These are phyloP conservation scores for Naematelia aurantialba DNA, from an alignment of 768 basidiomycete species.

Conservation along the genomic window DNA sequence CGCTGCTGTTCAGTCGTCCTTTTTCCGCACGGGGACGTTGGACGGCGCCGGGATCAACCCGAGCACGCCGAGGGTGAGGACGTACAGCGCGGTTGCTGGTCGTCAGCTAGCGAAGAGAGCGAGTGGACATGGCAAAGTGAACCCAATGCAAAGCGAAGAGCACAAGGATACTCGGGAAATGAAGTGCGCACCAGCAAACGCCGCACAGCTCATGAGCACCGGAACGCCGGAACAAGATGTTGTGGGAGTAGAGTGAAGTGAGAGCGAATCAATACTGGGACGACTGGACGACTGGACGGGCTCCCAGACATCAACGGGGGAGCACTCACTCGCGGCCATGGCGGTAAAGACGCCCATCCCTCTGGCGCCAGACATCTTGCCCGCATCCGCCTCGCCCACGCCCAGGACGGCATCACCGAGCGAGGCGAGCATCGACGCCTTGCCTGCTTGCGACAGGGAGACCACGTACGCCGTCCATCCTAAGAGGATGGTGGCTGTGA, in stretches of 20 bases:
- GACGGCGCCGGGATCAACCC: constrained; percentile 43
- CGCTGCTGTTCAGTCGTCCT: constrained; percentile 12
- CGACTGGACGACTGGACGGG: too few relatives aligned
- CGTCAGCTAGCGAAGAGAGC: not conserved
- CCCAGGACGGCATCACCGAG: constrained; percentile 27
- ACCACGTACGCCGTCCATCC: constrained; percentile 42
- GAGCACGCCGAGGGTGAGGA: constrained; percentile 39
- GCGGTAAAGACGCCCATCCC: constrained; percentile 31
- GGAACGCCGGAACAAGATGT: too few relatives aligned
- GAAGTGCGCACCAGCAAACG: too few relatives aligned
- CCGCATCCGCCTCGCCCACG: constrained; percentile 16
- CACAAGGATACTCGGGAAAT: not conserved
- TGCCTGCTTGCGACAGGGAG: constrained; percentile 39
- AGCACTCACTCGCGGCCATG: constrained; percentile 34
- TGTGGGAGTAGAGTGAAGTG: too few relatives aligned
- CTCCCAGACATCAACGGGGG: too few relatives aligned
- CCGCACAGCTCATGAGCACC: not conserved
- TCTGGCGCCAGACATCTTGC: constrained; percentile 11
- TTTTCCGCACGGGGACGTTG: constrained; percentile 29
- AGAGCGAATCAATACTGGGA: too few relatives aligned
- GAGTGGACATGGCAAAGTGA: not conserved
- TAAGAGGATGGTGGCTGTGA: constrained; percentile 40
- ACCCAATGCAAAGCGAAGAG: not conserved
- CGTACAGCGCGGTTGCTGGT: constrained; percentile 43
- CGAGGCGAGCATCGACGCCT: constrained; percentile 4